Conservation (phyloP, 1,284 basidiomycete species). For the Porphyrellus sp. region DNA sequence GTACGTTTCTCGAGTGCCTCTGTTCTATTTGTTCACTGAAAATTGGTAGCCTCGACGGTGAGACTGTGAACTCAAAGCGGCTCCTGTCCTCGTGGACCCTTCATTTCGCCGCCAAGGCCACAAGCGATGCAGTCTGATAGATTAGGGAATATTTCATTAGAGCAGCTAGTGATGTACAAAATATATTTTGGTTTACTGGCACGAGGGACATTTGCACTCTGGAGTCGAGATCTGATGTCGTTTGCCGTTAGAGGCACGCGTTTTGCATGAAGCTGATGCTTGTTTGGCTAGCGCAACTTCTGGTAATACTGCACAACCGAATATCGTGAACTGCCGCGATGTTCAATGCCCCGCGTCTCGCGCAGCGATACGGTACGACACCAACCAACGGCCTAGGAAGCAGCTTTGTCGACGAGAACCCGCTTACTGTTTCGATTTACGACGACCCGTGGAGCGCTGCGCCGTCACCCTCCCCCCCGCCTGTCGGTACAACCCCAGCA, state of each 20-base stretch:
- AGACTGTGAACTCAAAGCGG: conserved; percentile 68
- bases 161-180: conserved; percentile 20
- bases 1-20: conserved; percentile 46
- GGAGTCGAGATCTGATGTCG: not conserved
- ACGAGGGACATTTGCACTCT: conserved; percentile 1
- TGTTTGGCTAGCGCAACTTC: conserved; percentile 15
- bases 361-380: conserved; percentile 58
- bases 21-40: conserved; percentile 9
- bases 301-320: conserved; percentile 12
- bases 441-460: conserved; percentile 86
- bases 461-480: conserved; percentile 72
- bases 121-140: conserved; percentile 37
- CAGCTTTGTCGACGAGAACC: conserved; percentile 74
- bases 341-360: conserved; percentile 76
- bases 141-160: conserved; percentile 17
- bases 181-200: conserved; percentile 23
- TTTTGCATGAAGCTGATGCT: too few relatives aligned
- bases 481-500: conserved; percentile 47
- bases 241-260: conserved; percentile 1
- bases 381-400: conserved; percentile 59
- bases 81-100: conserved; percentile 78
- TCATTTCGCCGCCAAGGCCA: conserved; percentile 77
- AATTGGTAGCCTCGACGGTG: conserved; percentile 62
- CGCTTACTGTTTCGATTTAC: conserved; percentile 70
- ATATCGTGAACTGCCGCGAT: conserved; percentile 37